Percentiles rank a stretch among this genome's conserved stretches.
Evolutionary conservation across 2,329 filamentous ascomycete genomes (phyloP).

Genomic region (Neonectria sp.): DNA sequence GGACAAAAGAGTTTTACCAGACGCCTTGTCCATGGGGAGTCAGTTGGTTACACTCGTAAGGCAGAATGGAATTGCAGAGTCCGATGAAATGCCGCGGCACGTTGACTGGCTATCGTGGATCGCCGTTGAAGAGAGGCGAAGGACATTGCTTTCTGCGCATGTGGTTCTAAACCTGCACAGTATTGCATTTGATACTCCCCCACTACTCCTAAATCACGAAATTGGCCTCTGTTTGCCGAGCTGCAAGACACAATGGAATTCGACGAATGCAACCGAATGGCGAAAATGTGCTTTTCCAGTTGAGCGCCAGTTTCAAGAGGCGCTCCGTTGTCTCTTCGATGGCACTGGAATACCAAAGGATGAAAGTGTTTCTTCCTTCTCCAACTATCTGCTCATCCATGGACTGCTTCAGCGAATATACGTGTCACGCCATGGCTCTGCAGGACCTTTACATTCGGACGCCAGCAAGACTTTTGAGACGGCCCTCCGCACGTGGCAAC

Average conservation of each 20-base stretch:
- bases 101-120: conserved; percentile 2
- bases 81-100: neutral
- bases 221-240: conserved; percentile 7
- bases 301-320: neutral
- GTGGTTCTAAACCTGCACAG: conserved; percentile 10
- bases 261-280: neutral
- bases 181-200: conserved; percentile 1
- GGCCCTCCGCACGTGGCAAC: conserved; percentile 3
- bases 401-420: conserved; percentile 10
- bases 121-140: conserved; percentile 1
- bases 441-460: neutral
- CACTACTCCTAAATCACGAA: conserved; percentile 5
- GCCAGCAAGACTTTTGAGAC: neutral
- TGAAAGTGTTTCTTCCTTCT: neutral
- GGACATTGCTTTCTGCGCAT: conserved; percentile 4
- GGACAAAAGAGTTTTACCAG: neutral
- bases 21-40: neutral
- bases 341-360: neutral
- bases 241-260: conserved; percentile 9
- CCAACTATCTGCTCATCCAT: conserved; percentile 13
- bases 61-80: conserved; percentile 2
- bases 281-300: neutral
- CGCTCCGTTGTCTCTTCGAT: neutral
- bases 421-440: neutral
- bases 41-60: neutral